phyloP scores from a whole-genome alignment of 2,329 filamentous ascomycete genomes.

The Xylariaceae sp. region DNA sequence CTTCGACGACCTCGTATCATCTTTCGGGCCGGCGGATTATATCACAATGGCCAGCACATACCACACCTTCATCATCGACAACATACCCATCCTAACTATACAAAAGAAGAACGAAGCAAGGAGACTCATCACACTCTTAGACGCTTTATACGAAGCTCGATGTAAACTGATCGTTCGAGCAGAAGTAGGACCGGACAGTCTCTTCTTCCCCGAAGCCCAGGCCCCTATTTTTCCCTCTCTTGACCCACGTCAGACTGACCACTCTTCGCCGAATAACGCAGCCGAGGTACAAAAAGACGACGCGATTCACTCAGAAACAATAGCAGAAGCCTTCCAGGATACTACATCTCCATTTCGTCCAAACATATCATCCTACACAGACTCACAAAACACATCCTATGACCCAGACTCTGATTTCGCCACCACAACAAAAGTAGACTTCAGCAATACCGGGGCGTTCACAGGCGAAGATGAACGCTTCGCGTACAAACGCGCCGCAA shows the following conservation, averaged over 20 bases:
- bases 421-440: constrained; percentile 49
- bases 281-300: constrained; percentile 37
- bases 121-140: constrained; percentile 74
- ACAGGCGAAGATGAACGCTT: constrained; percentile 80
- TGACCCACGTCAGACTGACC: constrained; percentile 28
- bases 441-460: constrained; percentile 63
- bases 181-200: constrained; percentile 62
- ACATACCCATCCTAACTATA: constrained; percentile 63
- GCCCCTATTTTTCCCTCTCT: constrained; percentile 5
- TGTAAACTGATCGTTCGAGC: constrained; percentile 72
- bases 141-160: constrained; percentile 76
- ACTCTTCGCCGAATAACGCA: constrained; percentile 1
- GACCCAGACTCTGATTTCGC: constrained; percentile 54
- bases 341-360: constrained; percentile 72
- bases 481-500: constrained; percentile 72
- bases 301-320: constrained; percentile 60
- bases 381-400: constrained; percentile 44
- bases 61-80: constrained; percentile 71
- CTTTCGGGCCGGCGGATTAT: constrained; percentile 76
- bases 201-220: constrained; percentile 69
- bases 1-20: constrained; percentile 64
- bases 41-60: constrained; percentile 76
- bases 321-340: constrained; percentile 75
- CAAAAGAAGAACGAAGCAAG: constrained; percentile 76
- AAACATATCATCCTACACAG: constrained; percentile 65